Base-by-base conservation (phyloP, 2,329 filamentous ascomycete genomes). In the Raffaelea ambrosiae region DNA sequence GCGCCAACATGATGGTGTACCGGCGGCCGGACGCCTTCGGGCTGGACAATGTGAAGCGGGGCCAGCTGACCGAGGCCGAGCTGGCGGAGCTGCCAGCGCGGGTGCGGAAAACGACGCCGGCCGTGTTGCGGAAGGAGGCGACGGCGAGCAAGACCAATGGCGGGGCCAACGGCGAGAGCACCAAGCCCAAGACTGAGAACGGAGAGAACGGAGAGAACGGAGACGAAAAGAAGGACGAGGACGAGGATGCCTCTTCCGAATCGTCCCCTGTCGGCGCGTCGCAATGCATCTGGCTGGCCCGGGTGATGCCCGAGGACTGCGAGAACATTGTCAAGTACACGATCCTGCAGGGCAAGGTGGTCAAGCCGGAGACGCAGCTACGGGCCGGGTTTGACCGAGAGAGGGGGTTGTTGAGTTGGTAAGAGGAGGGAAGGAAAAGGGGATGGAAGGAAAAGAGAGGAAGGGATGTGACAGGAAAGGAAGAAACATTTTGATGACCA, bases 1-100 rank as follows among this genome's bases (percentile, higher is more conserved):
- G 84, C 42, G 93, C 93, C 23, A 98, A 98, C 59, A 81, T 97
- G 57, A 86, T 98, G 71, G 74, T 98, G 1, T 97, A 98, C 64
- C 78, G 93, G 10, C 75, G 76, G 47, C 72, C 70, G 7, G 71
- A 80, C 56, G 71, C 77, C 1, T 81, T 79, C 58, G 76, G 75
- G 0, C 56, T 76, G 39, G 76, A 79, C 48, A 47, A 18, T 18
- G 71, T 73, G 40, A 62, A 56, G 60, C 63, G 62, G 54, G 66
- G 45, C 18, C 65, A 51, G 57, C 57, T 62, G 44, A 55, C 64
- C 26, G 57, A 51, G 11, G 61, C 64, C 3, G 67, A 68, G 46
- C 67, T 67, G 2, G 56, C 63, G 43, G 63, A 66, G 3, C 44
- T 54, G 35, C 48, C 51, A 1, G 47, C 43, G 9, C 48, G 47